Conservation (phyloP, 2,329 filamentous ascomycete genomes). For the Botrytis hyacinthi region DNA sequence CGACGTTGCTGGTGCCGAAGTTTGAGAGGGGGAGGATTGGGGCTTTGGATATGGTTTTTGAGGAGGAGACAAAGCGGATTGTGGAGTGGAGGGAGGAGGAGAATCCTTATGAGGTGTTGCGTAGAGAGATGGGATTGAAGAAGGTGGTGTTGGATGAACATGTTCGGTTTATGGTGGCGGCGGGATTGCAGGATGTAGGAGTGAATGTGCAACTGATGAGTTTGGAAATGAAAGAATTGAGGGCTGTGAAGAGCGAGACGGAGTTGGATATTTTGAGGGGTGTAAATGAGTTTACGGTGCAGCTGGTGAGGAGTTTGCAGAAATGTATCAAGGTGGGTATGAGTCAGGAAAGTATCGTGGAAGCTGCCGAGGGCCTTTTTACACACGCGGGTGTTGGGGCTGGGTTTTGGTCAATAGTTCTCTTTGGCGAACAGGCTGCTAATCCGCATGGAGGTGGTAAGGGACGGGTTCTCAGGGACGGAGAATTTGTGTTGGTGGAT, state of each 20-base stretch:
- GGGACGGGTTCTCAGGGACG: slow-evolving; percentile 49
- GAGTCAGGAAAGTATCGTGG: slow-evolving; percentile 54
- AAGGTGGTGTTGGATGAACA: slow-evolving; percentile 62
- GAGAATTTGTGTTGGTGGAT: slow-evolving; percentile 60
- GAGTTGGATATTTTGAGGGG: slow-evolving; percentile 57
- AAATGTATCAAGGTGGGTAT: slow-evolving; percentile 53
- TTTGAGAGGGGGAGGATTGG: slow-evolving; percentile 59
- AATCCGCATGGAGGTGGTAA: slow-evolving; percentile 42
- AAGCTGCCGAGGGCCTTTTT: slow-evolving; percentile 53
- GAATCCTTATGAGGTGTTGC: slow-evolving; percentile 57
- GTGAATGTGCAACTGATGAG: slow-evolving; percentile 54
- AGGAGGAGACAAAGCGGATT: slow-evolving; percentile 41
- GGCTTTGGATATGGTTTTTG: slow-evolving; percentile 53
- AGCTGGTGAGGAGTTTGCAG: slow-evolving; percentile 55
- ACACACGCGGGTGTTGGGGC: slow-evolving; percentile 49
- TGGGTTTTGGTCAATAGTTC: slow-evolving; percentile 61
- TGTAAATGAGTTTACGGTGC: slow-evolving; percentile 61
- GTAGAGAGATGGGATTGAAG: slow-evolving; percentile 41
- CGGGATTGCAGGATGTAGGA: slow-evolving; percentile 51
- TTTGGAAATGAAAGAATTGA: slow-evolving; percentile 53
- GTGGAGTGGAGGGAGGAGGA: slow-evolving; percentile 62
- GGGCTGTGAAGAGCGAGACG: slow-evolving; percentile 55
- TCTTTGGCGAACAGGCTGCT: slow-evolving; percentile 50
- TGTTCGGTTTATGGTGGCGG: slow-evolving; percentile 61
- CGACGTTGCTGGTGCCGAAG: slow-evolving; percentile 56